Evolutionary conservation across 495 filamentous ascomycete genomes (phyloP).

Genomic region (Aspergillus ellipticus): DNA sequence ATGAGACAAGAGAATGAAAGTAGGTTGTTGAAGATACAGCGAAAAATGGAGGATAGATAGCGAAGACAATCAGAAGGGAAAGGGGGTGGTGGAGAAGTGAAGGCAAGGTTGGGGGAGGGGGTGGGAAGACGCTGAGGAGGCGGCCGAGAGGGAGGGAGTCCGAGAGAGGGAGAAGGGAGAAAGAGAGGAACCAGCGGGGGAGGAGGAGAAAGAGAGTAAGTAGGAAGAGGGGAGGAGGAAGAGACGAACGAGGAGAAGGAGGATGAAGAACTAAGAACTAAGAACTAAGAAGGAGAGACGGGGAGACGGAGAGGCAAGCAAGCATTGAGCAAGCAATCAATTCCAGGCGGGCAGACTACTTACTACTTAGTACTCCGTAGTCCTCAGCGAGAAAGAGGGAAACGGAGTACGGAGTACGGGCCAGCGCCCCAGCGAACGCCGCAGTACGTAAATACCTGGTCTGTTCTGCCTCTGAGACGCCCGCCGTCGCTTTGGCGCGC

Average conservation of each 20-base stretch:
- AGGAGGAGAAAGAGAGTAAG: constrained; percentile 21
- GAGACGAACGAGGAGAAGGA: too few species aligned
- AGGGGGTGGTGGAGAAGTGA: constrained; percentile 15
- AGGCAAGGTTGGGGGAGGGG: constrained; percentile 19
- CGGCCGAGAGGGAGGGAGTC: constrained; percentile 19
- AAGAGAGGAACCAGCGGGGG: constrained; percentile 18
- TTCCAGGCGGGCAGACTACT: too few species aligned
- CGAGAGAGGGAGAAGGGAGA: constrained; percentile 18
- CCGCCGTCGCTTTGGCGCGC: background rate
- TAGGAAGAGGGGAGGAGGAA: constrained; percentile 20
- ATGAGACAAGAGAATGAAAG: constrained; percentile 11
- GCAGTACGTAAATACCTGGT: too few species aligned
- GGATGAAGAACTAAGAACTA: constrained; percentile 28
- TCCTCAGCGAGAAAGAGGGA: constrained; percentile 31
- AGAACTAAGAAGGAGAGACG: constrained; percentile 14
- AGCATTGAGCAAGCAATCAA: constrained; percentile 26
- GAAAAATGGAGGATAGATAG: background rate
- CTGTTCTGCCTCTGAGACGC: constrained; percentile 4
- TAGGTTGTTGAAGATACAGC: constrained; percentile 4
- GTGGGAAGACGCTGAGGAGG: constrained; percentile 24
- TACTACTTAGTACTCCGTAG: too few species aligned
- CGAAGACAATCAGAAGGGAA: constrained; percentile 10
- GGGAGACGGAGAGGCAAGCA: too few species aligned
- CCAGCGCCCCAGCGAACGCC: too few species aligned
- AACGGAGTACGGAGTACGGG: constrained; percentile 11